phyloP scores from a whole-genome alignment of 2,329 filamentous ascomycete species.

The Neonectria ditissima region DNA sequence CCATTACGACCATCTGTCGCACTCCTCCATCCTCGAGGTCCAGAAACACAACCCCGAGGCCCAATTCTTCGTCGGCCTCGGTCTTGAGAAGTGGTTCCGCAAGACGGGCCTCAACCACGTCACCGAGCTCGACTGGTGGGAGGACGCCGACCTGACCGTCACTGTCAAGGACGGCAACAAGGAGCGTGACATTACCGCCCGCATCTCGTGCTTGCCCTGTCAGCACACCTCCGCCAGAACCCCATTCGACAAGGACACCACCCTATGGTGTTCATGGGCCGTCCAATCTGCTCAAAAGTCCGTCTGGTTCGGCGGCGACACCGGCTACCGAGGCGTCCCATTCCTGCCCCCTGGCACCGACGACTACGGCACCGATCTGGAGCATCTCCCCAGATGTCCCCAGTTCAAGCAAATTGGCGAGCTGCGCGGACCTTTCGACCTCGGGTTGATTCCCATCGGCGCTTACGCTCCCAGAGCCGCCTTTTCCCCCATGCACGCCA shows the following conservation, averaged over 20 bases:
- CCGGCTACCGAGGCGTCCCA: conserved; percentile 86
- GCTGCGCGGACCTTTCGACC: conserved; percentile 85
- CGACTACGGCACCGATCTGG: conserved; percentile 77
- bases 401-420: conserved; percentile 88
- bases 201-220: conserved; percentile 82
- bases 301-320: conserved; percentile 92
- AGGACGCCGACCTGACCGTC: conserved; percentile 80
- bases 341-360: conserved; percentile 69
- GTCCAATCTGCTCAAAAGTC: conserved; percentile 79
- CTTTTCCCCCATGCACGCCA: conserved; percentile 86
- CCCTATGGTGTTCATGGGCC: conserved; percentile 91
- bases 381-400: conserved; percentile 78
- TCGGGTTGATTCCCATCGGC: conserved; percentile 93
- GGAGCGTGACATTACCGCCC: conserved; percentile 69
- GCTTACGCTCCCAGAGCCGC: conserved; percentile 81
- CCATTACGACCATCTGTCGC: conserved; percentile 93
- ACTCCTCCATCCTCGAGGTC: conserved; percentile 79
- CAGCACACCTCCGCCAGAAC: conserved; percentile 83
- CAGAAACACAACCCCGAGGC: conserved; percentile 78
- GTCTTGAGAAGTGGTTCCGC: conserved; percentile 85
- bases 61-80: conserved; percentile 89
- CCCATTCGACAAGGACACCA: conserved; percentile 76
- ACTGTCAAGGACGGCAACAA: conserved; percentile 46
- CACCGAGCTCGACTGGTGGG: conserved; percentile 97
- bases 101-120: conserved; percentile 77